Evolutionary conservation across 2,329 filamentous ascomycete species (phyloP), one percentile per base, ranked within the genome.

Genomic region (Periconia sp.): DNA sequence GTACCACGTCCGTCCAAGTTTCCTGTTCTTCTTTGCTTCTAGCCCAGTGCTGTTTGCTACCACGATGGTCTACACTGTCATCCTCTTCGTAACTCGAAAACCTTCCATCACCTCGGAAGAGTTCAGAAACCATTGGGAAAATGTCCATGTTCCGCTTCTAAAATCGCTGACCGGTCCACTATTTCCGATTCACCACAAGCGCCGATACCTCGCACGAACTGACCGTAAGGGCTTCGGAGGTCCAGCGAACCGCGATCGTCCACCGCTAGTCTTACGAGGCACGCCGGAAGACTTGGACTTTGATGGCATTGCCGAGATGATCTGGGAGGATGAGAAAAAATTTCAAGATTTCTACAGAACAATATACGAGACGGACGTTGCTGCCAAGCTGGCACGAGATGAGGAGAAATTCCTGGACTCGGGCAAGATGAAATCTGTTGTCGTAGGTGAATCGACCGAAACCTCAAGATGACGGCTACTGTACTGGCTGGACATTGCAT

Each of bases 71-170:
- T 67, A 57, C 44, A 54, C 50, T 24, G 42, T 61, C 43, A 16
- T 66, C 22, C 37, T 63, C 13, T 63, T 63, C 40, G 19, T 66
- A 16, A 63, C 58, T 2, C 51, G 62, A 29, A 58, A 47, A 10
- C 40, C 56, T 15, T 30, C 29, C 18, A 40, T 65, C 26, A 54
- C 57, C 4, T 43, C 57, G 9, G 51, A 60, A 4, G 26, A 64
- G 31, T 65, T 67, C 55, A 54, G 52, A 22, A 40, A 61, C 22
- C 42, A 63, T 48, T 64, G 56, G 37, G 63, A 67, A 29, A 54
- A 52, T 35, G 51, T 25, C 8, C 58, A 67, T 37, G 49, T 66
- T 12, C 61, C 63, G 7, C 49, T 65, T 2, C 42, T 49, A 4
- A 42, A 57, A 34, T 56, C 54, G 2, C 43, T 65, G 17, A 44